Evolutionary conservation across 2,329 filamentous ascomycete species (phyloP).

Genomic region (Thyridium curvatum): DNA sequence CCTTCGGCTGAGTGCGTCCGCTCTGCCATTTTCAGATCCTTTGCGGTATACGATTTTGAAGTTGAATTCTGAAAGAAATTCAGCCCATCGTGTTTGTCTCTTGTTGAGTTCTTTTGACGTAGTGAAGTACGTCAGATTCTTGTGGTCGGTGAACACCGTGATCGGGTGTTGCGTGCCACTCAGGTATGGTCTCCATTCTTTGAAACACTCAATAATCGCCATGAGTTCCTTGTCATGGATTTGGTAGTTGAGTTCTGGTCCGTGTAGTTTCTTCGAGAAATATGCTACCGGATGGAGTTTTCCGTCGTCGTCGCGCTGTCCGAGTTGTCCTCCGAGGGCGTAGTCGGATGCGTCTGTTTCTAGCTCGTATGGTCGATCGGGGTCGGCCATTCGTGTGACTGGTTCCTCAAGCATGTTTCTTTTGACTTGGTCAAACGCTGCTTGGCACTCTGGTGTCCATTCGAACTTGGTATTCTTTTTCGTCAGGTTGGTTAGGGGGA

Average conservation of each 20-base stretch:
- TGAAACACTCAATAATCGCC: slow-evolving; percentile 14
- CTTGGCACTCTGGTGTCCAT: slow-evolving; percentile 4
- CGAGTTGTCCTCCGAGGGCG: slow-evolving; percentile 9
- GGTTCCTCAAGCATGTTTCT: slow-evolving; percentile 9
- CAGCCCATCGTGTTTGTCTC: slow-evolving; percentile 16
- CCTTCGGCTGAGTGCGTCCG: slow-evolving; percentile 13
- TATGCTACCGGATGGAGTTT: slow-evolving; percentile 5
- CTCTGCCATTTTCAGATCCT: slow-evolving; percentile 8
- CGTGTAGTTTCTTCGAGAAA: slow-evolving; percentile 12
- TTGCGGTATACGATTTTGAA: slow-evolving; percentile 10
- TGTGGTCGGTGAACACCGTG: too few species aligned
- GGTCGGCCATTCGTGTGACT: too few species aligned
- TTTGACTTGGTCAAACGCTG: slow-evolving; percentile 15
- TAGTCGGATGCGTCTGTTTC: slow-evolving; percentile 13
- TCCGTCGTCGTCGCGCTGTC: slow-evolving; percentile 7
- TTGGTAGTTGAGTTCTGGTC: slow-evolving; percentile 15
- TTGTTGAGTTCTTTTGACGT: slow-evolving; percentile 15
- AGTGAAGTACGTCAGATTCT: slow-evolving; percentile 20
- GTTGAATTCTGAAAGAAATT: too few species aligned
- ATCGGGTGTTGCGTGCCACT: too few species aligned
- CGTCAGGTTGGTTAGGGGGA: slow-evolving; percentile 12
- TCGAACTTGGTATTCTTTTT: slow-evolving; percentile 9
- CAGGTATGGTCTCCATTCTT: slow-evolving; percentile 17
- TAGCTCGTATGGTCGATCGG: slow-evolving; percentile 7
- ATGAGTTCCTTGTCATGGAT: slow-evolving; percentile 20